phyloP scores from a whole-genome alignment of 306 rosid species.

The Amphicarpaea edgeworthii region DNA sequence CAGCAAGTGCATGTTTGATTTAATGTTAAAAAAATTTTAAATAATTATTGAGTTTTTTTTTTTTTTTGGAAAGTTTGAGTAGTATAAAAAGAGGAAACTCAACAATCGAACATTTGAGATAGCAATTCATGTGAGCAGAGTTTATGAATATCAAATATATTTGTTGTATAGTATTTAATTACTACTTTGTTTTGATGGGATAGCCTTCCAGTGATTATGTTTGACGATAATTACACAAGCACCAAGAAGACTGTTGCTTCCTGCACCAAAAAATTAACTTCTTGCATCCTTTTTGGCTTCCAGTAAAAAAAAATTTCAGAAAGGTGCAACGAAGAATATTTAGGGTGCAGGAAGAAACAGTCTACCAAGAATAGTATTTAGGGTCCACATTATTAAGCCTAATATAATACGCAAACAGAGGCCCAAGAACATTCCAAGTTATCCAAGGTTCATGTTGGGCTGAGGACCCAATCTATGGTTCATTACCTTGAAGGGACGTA shows the following conservation, averaged over 20 bases:
- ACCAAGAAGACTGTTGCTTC: too few relatives aligned
- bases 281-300: too few relatives aligned
- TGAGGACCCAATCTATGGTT: background rate
- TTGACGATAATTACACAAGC: too few relatives aligned
- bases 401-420: background rate
- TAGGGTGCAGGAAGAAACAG: too few relatives aligned
- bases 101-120: background rate
- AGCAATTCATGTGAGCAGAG: background rate
- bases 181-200: background rate
- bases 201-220: background rate
- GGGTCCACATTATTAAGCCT: background rate
- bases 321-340: too few relatives aligned
- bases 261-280: too few relatives aligned
- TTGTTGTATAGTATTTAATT: background rate
- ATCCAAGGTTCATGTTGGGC: background rate
- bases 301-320: too few relatives aligned
- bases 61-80: too few relatives aligned
- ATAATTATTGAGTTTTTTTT: too few relatives aligned
- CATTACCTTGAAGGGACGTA: background rate
- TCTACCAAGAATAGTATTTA: background rate
- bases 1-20: too few relatives aligned
- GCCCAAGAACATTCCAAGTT: background rate
- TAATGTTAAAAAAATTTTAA: too few relatives aligned
- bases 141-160: background rate
- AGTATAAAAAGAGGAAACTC: background rate